Percentiles rank a stretch among this genome's conserved stretches.
These are phyloP conservation scores for Arctium minus DNA, from an alignment of 129 eudicot species.

Conservation along the genomic window DNA sequence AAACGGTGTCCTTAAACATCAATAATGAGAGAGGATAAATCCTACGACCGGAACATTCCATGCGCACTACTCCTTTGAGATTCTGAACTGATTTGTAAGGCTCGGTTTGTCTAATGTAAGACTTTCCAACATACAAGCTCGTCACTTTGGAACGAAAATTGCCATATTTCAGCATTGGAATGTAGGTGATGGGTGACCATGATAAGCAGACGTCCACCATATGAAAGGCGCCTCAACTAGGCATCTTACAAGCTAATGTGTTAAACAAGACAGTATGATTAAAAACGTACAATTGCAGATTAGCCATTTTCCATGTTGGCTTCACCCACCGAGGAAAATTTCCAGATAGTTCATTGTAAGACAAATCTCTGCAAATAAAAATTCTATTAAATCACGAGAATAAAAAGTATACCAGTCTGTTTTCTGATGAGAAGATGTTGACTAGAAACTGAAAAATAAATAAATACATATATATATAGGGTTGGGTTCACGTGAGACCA, in stretches of 20 bases:
- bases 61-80: not conserved
- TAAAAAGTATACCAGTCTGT: not conserved
- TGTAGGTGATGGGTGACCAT: not conserved
- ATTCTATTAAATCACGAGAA: conserved; percentile 4
- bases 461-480: too few relatives aligned
- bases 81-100: not conserved
- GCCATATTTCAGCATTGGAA: not conserved
- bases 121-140: not conserved
- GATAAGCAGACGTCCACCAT: not conserved
- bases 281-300: conserved; percentile 59
- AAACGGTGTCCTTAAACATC: not conserved
- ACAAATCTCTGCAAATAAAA: conserved; percentile 62
- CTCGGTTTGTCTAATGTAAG: not conserved
- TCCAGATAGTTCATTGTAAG: conserved; percentile 78
- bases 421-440: not conserved
- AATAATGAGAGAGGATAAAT: not conserved
- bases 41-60: not conserved
- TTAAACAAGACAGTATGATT: not conserved
- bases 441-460: not conserved
- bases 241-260: not conserved
- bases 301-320: conserved; percentile 28
- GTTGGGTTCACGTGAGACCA: too few relatives aligned
- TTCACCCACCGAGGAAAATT: conserved; percentile 61
- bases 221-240: not conserved
- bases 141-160: not conserved